These are phyloP conservation scores for Cadophora sp. DNA, from an alignment of 2,329 filamentous ascomycete genomes.

Conservation along the genomic window DNA sequence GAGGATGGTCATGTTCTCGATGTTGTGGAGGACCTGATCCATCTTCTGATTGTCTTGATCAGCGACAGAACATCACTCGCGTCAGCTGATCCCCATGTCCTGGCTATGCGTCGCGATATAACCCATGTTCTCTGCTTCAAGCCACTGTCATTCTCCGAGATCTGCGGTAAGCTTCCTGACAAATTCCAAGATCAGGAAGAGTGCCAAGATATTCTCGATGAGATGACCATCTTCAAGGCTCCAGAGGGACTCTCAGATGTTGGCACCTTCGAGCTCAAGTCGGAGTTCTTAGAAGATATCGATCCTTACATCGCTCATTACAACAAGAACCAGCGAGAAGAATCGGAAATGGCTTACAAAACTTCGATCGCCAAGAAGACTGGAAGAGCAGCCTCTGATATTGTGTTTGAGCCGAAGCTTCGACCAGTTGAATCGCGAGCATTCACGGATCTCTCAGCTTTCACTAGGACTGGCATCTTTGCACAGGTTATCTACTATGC, in stretches of 20 bases:
- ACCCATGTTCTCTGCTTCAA: conserved; percentile 96
- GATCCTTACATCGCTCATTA: conserved; percentile 98
- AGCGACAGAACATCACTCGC: conserved; percentile 87
- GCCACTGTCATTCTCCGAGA: conserved; percentile 91
- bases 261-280: conserved; percentile 91
- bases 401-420: conserved; percentile 90
- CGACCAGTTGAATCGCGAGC: conserved; percentile 77
- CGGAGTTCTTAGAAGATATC: conserved; percentile 83
- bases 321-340: conserved; percentile 95
- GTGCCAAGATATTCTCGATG: conserved; percentile 82
- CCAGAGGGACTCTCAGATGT: conserved; percentile 93
- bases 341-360: conserved; percentile 89
- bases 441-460: conserved; percentile 77
- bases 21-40: conserved; percentile 93
- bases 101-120: conserved; percentile 85
- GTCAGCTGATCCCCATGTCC: conserved; percentile 68
- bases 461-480: conserved; percentile 86
- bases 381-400: conserved; percentile 78
- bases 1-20: conserved; percentile 91
- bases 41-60: conserved; percentile 87
- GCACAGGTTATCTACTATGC: conserved; percentile 90
- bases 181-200: conserved; percentile 88
- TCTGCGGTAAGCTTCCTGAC: conserved; percentile 85
- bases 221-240: conserved; percentile 87
- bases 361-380: conserved; percentile 87